A percentile compares a stretch with the other conserved stretches of the same genome.
Conservation (phyloP, 768 basidiomycete species). For the Tricholoma matsutake region DNA sequence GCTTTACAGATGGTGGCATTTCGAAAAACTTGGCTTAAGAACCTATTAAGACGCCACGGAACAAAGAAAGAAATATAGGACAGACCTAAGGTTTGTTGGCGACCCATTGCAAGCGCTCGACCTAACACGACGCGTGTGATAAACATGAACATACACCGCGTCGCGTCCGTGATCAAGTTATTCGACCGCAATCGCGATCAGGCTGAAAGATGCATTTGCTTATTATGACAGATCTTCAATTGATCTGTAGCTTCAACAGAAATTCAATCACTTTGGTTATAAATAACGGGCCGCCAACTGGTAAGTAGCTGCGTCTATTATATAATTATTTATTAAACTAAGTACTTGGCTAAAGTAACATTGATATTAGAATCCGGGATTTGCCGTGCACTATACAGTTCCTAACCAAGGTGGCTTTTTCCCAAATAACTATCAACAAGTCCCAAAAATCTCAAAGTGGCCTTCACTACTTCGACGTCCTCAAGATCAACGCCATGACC, state of each 20-base stretch:
- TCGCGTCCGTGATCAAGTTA: conserved; percentile 22
- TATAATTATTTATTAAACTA: too few relatives aligned
- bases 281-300: too few relatives aligned
- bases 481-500: conserved; percentile 53
- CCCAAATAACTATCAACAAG: conserved; percentile 43
- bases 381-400: conserved; percentile 45
- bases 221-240: background rate
- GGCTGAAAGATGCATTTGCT: background rate
- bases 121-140: conserved; percentile 33
- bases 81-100: conserved; percentile 73
- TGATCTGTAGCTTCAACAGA: too few relatives aligned
- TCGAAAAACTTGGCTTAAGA: conserved; percentile 67
- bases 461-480: conserved; percentile 33
- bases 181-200: background rate
- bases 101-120: conserved; percentile 46
- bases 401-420: conserved; percentile 34
- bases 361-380: conserved; percentile 5
- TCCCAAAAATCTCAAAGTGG: conserved; percentile 30
- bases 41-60: background rate
- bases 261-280: too few relatives aligned
- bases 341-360: background rate
- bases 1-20: conserved; percentile 67
- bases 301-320: too few relatives aligned
- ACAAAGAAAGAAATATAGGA: conserved; percentile 3
- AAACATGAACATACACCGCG: conserved; percentile 49